Base-by-base conservation (phyloP, 306 rosid species). In the Delonix regia region DNA sequence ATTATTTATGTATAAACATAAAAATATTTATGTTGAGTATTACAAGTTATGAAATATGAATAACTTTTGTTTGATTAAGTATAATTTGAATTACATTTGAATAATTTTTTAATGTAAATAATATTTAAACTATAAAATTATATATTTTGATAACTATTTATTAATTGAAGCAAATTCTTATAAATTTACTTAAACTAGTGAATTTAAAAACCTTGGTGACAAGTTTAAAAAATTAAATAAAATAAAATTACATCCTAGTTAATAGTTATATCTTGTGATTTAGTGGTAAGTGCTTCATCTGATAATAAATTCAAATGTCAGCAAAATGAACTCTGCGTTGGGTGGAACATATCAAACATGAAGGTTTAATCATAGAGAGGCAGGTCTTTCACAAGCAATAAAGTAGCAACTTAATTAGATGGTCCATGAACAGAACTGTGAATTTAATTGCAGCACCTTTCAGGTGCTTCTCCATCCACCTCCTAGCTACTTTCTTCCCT, bases 361-460 rank as follows among this genome's bases (percentile, higher is more conserved):
- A 63, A 15, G 15, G 15, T 47, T 47, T 47, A 47, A 47, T 47
- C 52, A 47, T 47, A 5, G 52, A 5, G 52, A 47, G 52, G n/a
- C 19, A 77, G 73, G 74, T 73, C 64, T 42, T 73, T 22, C 52
- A 67, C 16, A 39, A 72, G 74, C 39, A 56, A 0, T 44, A 11
- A 44, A 49, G 22, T 49, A 49, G 56, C 2, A 49, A 49, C 38
- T 44, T 30, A 12, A 71, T n/a, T 53, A 65, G 51, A 81, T 41
- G 55, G 88, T 68, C 85, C 86, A 78, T 73, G 45, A 71, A 36
- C 4, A 15, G 42, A 77, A 38, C 64, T 42, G 52, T 59, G 80
- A 80, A 84, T 84, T 82, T 61, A 86, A 84, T 75, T 78, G 12
- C 47, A 51, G 75, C 51, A 48, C 66, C 79, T 75, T 80, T 78